Evolutionary conservation across 2,329 filamentous ascomycete species (phyloP).

Genomic region (Rutstroemia sydowiana): DNA sequence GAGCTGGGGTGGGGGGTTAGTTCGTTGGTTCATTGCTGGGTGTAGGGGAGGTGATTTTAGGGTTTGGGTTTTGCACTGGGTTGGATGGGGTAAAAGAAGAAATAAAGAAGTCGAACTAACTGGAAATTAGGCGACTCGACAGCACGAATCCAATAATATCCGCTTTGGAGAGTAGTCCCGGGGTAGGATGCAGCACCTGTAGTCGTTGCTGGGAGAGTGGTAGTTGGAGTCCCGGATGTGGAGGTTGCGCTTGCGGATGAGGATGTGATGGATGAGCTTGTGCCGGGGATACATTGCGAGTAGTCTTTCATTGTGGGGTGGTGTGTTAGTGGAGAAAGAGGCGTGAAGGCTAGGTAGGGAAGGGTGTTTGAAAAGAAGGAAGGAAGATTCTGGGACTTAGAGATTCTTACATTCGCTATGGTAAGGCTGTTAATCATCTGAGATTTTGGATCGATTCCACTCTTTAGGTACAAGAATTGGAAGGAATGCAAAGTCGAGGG

Average conservation of each 20-base stretch:
- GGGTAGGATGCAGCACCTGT: neutral
- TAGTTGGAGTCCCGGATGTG: constrained; percentile 22
- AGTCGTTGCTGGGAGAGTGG: neutral
- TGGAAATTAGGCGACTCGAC: constrained; percentile 51
- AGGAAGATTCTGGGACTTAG: constrained; percentile 14
- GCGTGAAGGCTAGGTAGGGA: no score
- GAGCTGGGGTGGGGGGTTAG: constrained; percentile 44
- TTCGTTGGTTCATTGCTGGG: constrained; percentile 37
- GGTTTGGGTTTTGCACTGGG: neutral
- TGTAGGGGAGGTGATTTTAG: constrained; percentile 38
- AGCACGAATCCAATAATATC: constrained; percentile 44
- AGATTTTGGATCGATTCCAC: neutral
- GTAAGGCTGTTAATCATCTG: constrained; percentile 11
- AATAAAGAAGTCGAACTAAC: no score
- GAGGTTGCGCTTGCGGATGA: constrained; percentile 13
- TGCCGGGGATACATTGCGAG: constrained; percentile 35
- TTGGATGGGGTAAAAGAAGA: neutral
- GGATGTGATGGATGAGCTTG: constrained; percentile 15
- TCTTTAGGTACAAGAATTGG: neutral
- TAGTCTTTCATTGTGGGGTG: neutral
- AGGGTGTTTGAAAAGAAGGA: no score
- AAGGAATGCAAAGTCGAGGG: neutral
- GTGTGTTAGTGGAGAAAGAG: neutral
- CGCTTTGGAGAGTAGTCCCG: constrained; percentile 2
- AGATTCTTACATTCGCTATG: constrained; percentile 21